A percentile compares a stretch with the other conserved stretches of the same genome.
These are phyloP conservation scores for Solidago caesia DNA, from an alignment of 129 eudicot species.

Conservation along the genomic window DNA sequence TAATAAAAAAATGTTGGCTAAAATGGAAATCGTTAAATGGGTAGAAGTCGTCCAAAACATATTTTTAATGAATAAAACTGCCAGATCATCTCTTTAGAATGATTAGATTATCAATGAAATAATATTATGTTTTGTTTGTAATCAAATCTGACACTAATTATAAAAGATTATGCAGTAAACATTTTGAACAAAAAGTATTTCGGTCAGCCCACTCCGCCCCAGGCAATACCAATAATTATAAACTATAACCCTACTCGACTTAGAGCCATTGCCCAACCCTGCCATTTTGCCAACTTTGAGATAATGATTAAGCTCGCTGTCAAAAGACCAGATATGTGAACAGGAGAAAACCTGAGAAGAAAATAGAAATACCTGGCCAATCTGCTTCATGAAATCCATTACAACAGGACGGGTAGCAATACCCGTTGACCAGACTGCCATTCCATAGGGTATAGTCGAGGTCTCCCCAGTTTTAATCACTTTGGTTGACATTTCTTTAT, in stretches of 20 bases:
- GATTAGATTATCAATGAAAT: background rate
- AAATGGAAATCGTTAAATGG: background rate
- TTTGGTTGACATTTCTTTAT: constrained; percentile 70
- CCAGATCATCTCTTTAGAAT: background rate
- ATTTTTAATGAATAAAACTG: background rate
- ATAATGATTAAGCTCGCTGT: background rate
- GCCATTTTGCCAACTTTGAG: background rate
- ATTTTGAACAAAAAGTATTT: background rate
- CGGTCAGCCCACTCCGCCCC: background rate
- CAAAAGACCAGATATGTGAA: background rate
- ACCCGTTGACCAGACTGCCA: constrained; percentile 95
- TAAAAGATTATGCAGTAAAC: background rate
- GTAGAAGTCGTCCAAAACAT: background rate
- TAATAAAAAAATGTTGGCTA: background rate
- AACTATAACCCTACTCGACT: background rate
- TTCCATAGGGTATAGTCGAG: constrained; percentile 73
- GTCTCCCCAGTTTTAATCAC: constrained; percentile 62
- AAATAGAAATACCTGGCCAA: constrained; percentile 68
- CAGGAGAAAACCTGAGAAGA: background rate
- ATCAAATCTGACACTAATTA: background rate
- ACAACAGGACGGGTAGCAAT: constrained; percentile 95
- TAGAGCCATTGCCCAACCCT: background rate
- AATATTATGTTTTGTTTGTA: background rate
- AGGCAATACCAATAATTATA: background rate
- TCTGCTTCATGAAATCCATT: constrained; percentile 87